Evolutionary conservation across 371 early-diverging fungal genomes (phyloP), one percentile per base, ranked within the genome.

Genomic region (Mucor velutinosus): DNA sequence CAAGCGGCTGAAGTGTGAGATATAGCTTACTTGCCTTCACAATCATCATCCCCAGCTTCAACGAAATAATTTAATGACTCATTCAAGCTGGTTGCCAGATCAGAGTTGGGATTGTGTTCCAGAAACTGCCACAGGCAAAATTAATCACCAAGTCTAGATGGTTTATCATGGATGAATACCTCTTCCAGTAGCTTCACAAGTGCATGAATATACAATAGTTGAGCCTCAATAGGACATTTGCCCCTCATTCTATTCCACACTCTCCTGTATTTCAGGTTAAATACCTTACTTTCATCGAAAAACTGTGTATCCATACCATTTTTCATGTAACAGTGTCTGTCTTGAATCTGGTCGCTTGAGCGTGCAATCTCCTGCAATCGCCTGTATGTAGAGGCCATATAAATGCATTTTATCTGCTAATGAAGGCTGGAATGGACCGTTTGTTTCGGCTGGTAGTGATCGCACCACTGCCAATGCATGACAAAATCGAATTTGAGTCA

Each of bases 311-410:
- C 43, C 17, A 49, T 74, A 79, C 80, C 80, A 79, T 67, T 79
- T 77, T 29, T 77, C 77, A 64, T 73, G 71, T 27, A 65, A 57
- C 8, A 72, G 67, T 12, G 75, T 23, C 51, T 71, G 58, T 4
- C 62, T 66, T 41, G 75, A 67, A 14, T 75, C 73, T 11, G 72
- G 79, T 69, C 69, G 68, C 58, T 80, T 65, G 14, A 85, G 80
- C 39, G 69, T 69, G 80, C 88, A 87, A 65, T 93, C 90, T 33
- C 95, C 94, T 37, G 81, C 76, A 32, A 80, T 87, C 11, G 84
- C 86, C 72, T 95, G 94, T 83, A 95, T 94, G 87, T 84, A 94
- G 37, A 86, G 78, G 12, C 81, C 89, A 79, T 94, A 95, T 3
- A 94, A 81, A 67, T 80, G 60, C 29, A 94, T 81, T 65, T 91